Percentiles rank a stretch among this genome's conserved stretches.
phyloP scores from a whole-genome alignment of 1,139 yeast species.

The Candida tetrigidarum region DNA sequence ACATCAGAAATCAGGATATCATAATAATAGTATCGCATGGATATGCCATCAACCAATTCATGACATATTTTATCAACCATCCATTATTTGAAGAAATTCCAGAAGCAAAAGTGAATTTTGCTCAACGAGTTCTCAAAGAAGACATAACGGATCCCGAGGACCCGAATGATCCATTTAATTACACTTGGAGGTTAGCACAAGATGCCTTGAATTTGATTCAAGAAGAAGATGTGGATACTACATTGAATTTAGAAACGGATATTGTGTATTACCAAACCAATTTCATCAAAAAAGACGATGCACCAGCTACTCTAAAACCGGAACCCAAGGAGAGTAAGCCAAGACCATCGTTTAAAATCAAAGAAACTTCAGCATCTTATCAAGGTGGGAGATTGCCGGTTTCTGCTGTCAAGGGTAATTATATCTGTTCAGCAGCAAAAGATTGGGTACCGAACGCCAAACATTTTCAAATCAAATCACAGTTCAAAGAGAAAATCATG shows the following conservation, averaged over 20 bases:
- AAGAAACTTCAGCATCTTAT: conserved; percentile 18
- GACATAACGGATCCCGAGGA: conserved; percentile 18
- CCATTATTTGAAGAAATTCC: conserved; percentile 54
- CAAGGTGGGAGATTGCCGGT: conserved; percentile 11
- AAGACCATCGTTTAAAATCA: conserved; percentile 33
- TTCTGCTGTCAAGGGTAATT: conserved; percentile 8
- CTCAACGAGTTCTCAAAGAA: conserved; percentile 25
- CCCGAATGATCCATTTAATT: conserved; percentile 23
- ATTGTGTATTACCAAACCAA: conserved; percentile 51
- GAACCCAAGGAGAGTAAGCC: conserved; percentile 22
- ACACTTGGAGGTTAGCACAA: conserved; percentile 36
- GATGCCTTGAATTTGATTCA: conserved; percentile 40
- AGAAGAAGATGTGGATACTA: conserved; percentile 31
- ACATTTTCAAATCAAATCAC: conserved; percentile 34
- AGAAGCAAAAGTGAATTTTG: conserved; percentile 43
- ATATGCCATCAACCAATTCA: conserved; percentile 44
- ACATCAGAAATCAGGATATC: conserved; percentile 39
- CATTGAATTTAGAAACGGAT: conserved; percentile 46
- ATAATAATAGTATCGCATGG: conserved; percentile 49
- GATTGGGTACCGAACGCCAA: conserved; percentile 41
- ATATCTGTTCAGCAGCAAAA: conserved; percentile 43
- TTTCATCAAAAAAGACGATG: conserved; percentile 44
- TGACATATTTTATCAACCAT: conserved; percentile 47
- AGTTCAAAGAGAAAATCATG: conserved; percentile 42
- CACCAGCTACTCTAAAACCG: conserved; percentile 19